Base-by-base conservation (phyloP, 805 yeast genomes). In the Nakazawaea ambrosiae region DNA sequence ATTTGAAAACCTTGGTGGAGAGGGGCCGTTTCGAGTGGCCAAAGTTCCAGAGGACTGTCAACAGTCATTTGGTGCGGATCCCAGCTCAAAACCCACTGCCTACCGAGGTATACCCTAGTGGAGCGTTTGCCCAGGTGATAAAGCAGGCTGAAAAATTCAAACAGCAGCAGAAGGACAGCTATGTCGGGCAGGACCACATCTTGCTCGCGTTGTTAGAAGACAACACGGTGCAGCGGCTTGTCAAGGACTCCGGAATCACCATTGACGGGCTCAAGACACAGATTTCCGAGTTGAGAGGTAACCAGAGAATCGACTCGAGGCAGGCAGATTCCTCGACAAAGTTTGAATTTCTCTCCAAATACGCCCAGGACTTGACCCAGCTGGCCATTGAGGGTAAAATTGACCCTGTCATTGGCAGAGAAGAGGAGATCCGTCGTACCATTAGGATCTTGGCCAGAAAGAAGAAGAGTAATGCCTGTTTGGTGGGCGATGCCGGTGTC, bases 401-500 rank as follows among this genome's bases (percentile, higher is more conserved):
- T 42, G 98, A 92, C 61, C 98, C 98, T 3, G 98, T 92, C 31
- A 92, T 92, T 55, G 98, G 98, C 40, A 83, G 98, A 66, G 98
- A 92, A 60, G 98, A 92, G 61, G 98, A 92, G 65, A 92, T 92
- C 48, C 76, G 97, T 64, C 74, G 97, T 48, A 86, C 96, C 23
- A 90, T 92, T 42, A 75, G 97, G 44, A 96, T 92, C 3, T 70
- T 92, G 43, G 89, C 98, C n/a, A 81, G 98, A 66, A 78, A 98
- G 65, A 85, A 95, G 29, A 92, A 92, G 63, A 89, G 97, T 5
- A 92, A 92, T 57, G 96, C 97, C 12, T 92, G 95, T 51, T 65
- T 92, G 43, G 88, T 92, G 52, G 98, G 98, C 70, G 98, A 92
- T 54, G 96, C 98, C 29, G 98, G 98, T 77, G 97, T 92, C 37